Base-by-base conservation (phyloP, 108 stramenopile species). In the Stephanodiscus triporus region DNA sequence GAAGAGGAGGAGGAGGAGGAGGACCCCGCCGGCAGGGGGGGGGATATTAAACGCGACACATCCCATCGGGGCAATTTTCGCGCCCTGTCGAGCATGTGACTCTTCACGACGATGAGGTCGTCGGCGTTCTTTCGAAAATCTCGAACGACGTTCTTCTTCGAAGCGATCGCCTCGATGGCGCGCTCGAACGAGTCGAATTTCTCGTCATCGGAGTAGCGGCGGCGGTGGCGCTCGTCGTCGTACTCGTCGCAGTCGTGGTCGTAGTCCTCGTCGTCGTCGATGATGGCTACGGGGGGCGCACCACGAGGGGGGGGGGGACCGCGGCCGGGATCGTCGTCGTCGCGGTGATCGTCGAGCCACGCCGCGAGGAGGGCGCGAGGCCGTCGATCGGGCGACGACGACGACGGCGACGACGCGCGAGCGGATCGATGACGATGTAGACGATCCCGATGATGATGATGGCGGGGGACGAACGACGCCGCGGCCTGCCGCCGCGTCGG, bases 91-190 rank as follows among this genome's bases (percentile, higher is more conserved):
- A 77, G 36, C 47, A 81, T 14, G 26, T 54, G 30, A 22, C 38
- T 6, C 53, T 70, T 81, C 37, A 70, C 66, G 0, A 74, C 50
- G 10, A 37, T 22, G 19, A 81, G 63, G 65, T 74, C 73, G 14
- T 63, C 10, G 26, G 63, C 68, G 45, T 66, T 70, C 29, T 73
- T 73, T 11, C 43, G 68, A 34, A 81, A 81, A 51, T 81, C 80
- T 10, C 80, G 80, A 32, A 80, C 32, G 6, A 80, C 78, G 19
- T 80, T 80, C 38, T 66, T 40, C 54, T 80, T 80, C 3, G 60
- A 51, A n/a, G 68, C 43, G 19, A 80, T 73, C 47, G 59, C 67
- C 47, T 73, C 72, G 22, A 80, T 68, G 26, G 78, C 72, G 20
- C 57, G 51, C 17, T 61, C 66, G 42, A 63, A 80, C 29, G 72